Base-by-base conservation (phyloP, 2,329 filamentous ascomycete genomes). In the Xylariomycetidae sp. region DNA sequence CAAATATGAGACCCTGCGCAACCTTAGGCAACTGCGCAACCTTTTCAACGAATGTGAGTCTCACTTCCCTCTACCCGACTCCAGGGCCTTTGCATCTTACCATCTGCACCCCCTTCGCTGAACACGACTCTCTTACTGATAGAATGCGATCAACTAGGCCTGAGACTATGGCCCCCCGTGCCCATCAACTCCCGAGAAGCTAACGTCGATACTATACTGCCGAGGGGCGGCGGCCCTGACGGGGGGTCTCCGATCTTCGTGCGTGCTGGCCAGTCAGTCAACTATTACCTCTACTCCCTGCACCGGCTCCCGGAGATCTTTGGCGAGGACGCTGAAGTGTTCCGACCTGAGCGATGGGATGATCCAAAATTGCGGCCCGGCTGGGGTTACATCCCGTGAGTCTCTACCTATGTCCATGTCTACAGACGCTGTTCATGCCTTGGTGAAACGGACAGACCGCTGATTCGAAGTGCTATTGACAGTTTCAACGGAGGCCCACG, bases 211-310 rank as follows among this genome's bases (percentile, higher is more conserved):
- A 71, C 69, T 2, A 57, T 61, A 1, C 54, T 74, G 1, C 70
- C 70, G 3, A 45, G 51, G 3, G 70, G 70, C 22, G 70, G 70
- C 30, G 70, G 70, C 0, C 49, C 58, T 2, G 57, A 68, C 33
- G 59, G 63, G 26, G 51, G 45, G 16, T 51, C 56, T 1, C 69
- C 70, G 1, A 48, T 74, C 14, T 67, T 67, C 38, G 56, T 74
- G 4, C 55, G 51, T 8, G 63, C 63, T 28, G 68, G 66, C 12
- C 57, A 58, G 4, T 36, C 49, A 5, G 57, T 68, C 19, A 51
- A 44, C 15, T 67, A 64, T 46, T 51, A 40, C 42, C 54, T 62
- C 4, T 67, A 63, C 30, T 25, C 41, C 3, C 53, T 58, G 50
- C 54, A 58, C 26, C 48, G 52, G 6, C 31, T 43, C 8, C 45